These are phyloP conservation scores for Agroathelia rolfsii DNA, from an alignment of 1,284 basidiomycete genomes.

Conservation along the genomic window DNA sequence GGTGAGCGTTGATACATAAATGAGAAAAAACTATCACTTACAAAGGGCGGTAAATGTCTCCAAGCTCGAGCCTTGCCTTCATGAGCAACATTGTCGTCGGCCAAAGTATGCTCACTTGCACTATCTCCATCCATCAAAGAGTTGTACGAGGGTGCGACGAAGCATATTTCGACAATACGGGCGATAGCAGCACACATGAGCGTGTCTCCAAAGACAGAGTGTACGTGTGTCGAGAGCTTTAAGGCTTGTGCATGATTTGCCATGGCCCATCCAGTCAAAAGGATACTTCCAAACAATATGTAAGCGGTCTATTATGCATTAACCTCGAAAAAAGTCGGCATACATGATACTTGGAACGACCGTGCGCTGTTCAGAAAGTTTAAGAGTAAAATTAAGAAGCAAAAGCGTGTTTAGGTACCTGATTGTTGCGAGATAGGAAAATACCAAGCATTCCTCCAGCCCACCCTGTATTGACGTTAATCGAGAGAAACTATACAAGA, in stretches of 20 bases:
- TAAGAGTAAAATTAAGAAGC: constrained; percentile 4
- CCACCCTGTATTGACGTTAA: constrained; percentile 59
- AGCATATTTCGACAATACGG: constrained; percentile 83
- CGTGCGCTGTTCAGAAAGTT: constrained; percentile 41
- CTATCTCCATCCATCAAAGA: constrained; percentile 33
- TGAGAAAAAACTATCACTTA: constrained; percentile 31
- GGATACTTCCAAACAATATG: constrained; percentile 40
- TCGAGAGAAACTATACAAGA: constrained; percentile 4
- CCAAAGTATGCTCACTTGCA: constrained; percentile 57
- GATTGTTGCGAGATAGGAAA: constrained; percentile 75
- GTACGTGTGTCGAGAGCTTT: constrained; percentile 80
- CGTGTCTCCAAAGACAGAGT: constrained; percentile 75
- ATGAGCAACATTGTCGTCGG: constrained; percentile 24
- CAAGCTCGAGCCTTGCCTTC: constrained; percentile 48
- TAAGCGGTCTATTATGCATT: constrained; percentile 11
- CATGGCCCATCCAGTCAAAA: constrained; percentile 94
- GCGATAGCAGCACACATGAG: constrained; percentile 80
- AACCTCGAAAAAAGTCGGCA: too few species aligned
- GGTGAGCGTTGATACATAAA: constrained; percentile 2
- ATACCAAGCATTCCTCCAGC: constrained; percentile 84
- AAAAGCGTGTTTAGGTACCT: constrained; percentile 27
- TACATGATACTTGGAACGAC: constrained; percentile 81
- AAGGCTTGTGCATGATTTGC: constrained; percentile 81
- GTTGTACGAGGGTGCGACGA: constrained; percentile 39
- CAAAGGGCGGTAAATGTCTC: constrained; percentile 80